Percentiles rank a stretch among this genome's conserved stretches.
Conservation (phyloP, 208 protist species). For the Trypanosoma conorhini region DNA sequence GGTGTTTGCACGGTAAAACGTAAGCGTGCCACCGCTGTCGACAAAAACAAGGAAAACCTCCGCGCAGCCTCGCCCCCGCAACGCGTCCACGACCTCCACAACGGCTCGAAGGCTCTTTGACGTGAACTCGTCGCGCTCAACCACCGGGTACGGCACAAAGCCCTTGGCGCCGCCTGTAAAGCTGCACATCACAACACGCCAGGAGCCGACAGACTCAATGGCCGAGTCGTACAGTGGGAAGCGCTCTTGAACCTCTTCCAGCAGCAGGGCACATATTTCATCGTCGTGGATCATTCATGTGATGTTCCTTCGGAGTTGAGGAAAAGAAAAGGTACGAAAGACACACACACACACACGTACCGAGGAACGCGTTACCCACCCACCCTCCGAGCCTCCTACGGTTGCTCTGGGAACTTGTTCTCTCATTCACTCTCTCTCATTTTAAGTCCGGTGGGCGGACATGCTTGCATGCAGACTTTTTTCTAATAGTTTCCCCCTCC, state of each 20-base stretch:
- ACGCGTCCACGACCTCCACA: not conserved
- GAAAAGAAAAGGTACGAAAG: slow-evolving; percentile 1
- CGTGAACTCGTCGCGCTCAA: slow-evolving; percentile 23
- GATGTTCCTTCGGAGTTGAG: not conserved
- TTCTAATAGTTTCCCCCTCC: not conserved
- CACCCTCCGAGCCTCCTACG: not conserved
- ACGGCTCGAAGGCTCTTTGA: slow-evolving; percentile 15
- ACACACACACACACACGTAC: not conserved
- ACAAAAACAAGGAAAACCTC: slow-evolving; percentile 53
- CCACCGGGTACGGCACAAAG: slow-evolving; percentile 43
- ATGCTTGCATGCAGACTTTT: not conserved
- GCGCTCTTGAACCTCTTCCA: slow-evolving; percentile 39
- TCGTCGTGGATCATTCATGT: slow-evolving; percentile 24
- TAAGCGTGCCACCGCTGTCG: slow-evolving; percentile 48
- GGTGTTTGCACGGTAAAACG: slow-evolving; percentile 46
- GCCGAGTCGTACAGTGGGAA: slow-evolving; percentile 45
- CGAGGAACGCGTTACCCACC: not conserved
- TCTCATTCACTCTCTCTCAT: not conserved
- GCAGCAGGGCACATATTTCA: slow-evolving; percentile 13
- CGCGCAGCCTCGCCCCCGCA: slow-evolving; percentile 6
- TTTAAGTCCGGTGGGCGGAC: not conserved
- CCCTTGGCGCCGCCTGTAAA: slow-evolving; percentile 18
- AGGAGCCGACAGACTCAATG: not conserved
- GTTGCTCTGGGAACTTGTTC: not conserved
- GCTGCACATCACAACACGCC: slow-evolving; percentile 23